Evolutionary conservation across 2,329 filamentous ascomycete genomes (phyloP), one percentile per base, ranked within the genome.

Genomic region (Exophiala xenobiotica): DNA sequence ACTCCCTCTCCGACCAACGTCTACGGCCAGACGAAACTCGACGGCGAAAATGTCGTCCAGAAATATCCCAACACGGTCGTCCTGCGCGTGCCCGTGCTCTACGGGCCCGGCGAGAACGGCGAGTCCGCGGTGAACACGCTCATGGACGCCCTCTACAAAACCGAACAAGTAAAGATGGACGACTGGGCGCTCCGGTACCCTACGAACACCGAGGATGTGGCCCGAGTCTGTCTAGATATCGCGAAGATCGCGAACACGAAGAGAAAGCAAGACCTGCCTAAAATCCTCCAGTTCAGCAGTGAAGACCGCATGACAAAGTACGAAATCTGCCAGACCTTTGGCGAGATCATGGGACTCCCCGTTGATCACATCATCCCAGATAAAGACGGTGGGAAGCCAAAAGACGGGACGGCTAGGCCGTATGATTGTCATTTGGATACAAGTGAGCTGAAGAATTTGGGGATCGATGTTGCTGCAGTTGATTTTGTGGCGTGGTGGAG

Each of bases 361-460:
- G 75, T 86, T 16, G 80, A 82, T 40, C 79, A 80, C 6, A 85
- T 96, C 68, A 77, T 81, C 62, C 74, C 86, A 7, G 86, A 89
- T 63, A 79, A 82, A 19, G 77, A 87, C 62, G 86, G 86, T 29
- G 60, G 60, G 1, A 62, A 62, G 48, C 60, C 60, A 12, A 56
- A 46, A 11, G 60, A 61, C 46, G 58, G 58, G 2, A 62, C 60
- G 33, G 14, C 59, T 39, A 78, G 90, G 57, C 90, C 91, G 9
- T 96, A 88, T 65, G 90, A 96, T 70, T 92, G 87, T 62, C 90
- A 96, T 69, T 74, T 96, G 39, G 90, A 88, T 63, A 96, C 87
- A 6, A 81, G 80, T 68, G 81, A 76, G 31, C 71, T 96, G 58
- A 81, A 81, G 67, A 82, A 88, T 44, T 66, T 95, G 55, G 88